Percentiles rank a stretch among this genome's conserved stretches.
These are phyloP conservation scores for Diversispora eburnea DNA, from an alignment of 192 early-diverging fungal species.

Conservation along the genomic window DNA sequence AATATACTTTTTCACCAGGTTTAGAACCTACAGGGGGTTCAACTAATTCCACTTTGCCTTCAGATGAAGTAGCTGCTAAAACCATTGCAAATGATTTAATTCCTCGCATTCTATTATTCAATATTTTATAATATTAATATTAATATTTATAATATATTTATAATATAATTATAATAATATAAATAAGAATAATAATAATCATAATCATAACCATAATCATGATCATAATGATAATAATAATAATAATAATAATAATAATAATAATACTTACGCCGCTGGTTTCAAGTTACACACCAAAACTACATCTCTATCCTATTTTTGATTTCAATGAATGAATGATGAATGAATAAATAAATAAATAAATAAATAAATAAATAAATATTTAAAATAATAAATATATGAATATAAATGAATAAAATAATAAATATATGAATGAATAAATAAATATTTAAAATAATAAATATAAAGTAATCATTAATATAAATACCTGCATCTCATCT, in stretches of 20 bases:
- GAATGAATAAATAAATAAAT: too few species aligned
- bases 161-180: not conserved
- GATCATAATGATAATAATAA: too few species aligned
- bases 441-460: too few species aligned
- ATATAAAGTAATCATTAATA: slow-evolving; percentile 50
- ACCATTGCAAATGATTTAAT: slow-evolving; percentile 97
- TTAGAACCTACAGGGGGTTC: slow-evolving; percentile 78
- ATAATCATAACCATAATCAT: too few species aligned
- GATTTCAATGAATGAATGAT: too few species aligned
- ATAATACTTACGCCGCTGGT: slow-evolving; percentile 57
- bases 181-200: not conserved
- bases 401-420: too few species aligned
- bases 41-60: slow-evolving; percentile 90
- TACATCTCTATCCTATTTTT: slow-evolving; percentile 49
- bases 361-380: too few species aligned
- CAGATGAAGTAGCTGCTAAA: slow-evolving; percentile 79
- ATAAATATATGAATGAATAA: slow-evolving; percentile 9
- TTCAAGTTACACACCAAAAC: slow-evolving; percentile 91
- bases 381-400: slow-evolving; percentile 15
- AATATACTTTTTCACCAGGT: slow-evolving; percentile 89
- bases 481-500: slow-evolving; percentile 77
- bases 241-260: not conserved
- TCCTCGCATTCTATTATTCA: slow-evolving; percentile 67
- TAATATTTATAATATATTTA: not conserved
- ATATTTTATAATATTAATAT: too few species aligned